Conservation (phyloP, 2,329 filamentous ascomycete species). For the Beauveria australis region DNA sequence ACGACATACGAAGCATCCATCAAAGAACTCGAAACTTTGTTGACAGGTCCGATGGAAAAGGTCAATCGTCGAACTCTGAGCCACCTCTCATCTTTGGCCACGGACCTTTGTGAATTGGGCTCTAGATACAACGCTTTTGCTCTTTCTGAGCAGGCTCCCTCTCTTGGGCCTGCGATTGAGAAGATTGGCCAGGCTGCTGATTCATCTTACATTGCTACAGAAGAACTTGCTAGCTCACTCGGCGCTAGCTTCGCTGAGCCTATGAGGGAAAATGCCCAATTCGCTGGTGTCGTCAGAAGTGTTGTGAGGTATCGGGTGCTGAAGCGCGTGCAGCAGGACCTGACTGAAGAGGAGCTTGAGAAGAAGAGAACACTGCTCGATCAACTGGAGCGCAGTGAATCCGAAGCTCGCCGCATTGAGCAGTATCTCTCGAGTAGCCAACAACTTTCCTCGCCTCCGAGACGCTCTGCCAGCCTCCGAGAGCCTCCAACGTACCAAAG, state of each 20-base stretch:
- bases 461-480: conserved; percentile 56
- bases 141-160: conserved; percentile 81
- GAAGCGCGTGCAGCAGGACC: conserved; percentile 94
- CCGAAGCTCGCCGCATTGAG: conserved; percentile 87
- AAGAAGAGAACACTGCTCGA: conserved; percentile 80
- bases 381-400: conserved; percentile 85
- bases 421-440: conserved; percentile 77
- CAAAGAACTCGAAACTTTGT: conserved; percentile 78
- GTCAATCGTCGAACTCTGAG: conserved; percentile 84
- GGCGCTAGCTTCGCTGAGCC: conserved; percentile 93
- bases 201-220: conserved; percentile 89
- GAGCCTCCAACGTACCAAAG: conserved; percentile 41
- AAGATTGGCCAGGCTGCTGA: conserved; percentile 91
- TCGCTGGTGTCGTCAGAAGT: conserved; percentile 84
- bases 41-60: conserved; percentile 93
- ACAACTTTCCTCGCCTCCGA: conserved; percentile 49
- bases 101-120: conserved; percentile 86
- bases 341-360: conserved; percentile 85
- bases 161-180: conserved; percentile 87
- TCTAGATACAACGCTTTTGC: conserved; percentile 97
- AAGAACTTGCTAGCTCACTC: conserved; percentile 80
- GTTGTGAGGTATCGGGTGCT: conserved; percentile 85
- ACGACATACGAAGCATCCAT: conserved; percentile 86
- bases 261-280: conserved; percentile 96
- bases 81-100: conserved; percentile 73